Conservation (phyloP, 805 yeast genomes). For the Metschnikowia chrysomelidarum region DNA sequence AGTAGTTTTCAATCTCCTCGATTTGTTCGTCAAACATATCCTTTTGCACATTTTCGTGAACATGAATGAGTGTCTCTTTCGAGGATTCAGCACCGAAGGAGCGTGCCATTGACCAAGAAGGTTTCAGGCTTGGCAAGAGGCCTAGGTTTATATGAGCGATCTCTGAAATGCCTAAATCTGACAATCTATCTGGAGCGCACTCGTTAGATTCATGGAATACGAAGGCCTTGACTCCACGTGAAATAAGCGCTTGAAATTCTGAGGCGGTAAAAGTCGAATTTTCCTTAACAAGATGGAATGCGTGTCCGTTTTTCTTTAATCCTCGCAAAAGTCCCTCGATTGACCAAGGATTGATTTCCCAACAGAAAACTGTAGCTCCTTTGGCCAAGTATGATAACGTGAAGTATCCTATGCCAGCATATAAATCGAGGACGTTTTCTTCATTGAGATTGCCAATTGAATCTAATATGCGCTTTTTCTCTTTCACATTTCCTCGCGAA, state of each 20-base stretch:
- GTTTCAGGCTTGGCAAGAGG: slow-evolving; percentile 66
- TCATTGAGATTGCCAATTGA: slow-evolving; percentile 35
- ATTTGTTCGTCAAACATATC: slow-evolving; percentile 36
- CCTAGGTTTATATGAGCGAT: slow-evolving; percentile 74
- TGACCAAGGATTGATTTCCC: slow-evolving; percentile 89
- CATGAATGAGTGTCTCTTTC: slow-evolving; percentile 45
- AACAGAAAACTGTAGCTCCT: slow-evolving; percentile 60
- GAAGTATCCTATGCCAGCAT: slow-evolving; percentile 86
- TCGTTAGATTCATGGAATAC: slow-evolving; percentile 68
- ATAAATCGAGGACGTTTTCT: slow-evolving; percentile 61
- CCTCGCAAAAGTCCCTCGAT: slow-evolving; percentile 67
- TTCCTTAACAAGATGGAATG: slow-evolving; percentile 4
- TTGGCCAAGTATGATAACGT: slow-evolving; percentile 61
- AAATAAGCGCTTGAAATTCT: not conserved
- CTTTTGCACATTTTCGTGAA: slow-evolving; percentile 71
- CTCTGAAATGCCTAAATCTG: slow-evolving; percentile 11
- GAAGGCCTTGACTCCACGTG: slow-evolving; percentile 33
- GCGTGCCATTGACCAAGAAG: slow-evolving; percentile 50
- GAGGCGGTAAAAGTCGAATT: slow-evolving; percentile 4
- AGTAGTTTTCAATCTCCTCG: slow-evolving; percentile 16
- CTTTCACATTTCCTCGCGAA: slow-evolving; percentile 82
- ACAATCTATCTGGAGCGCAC: slow-evolving; percentile 43
- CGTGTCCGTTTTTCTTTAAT: slow-evolving; percentile 42
- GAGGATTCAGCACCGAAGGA: slow-evolving; percentile 1
- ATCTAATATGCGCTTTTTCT: slow-evolving; percentile 63